These are phyloP conservation scores for Irpex rosettiformis DNA, from an alignment of 1,284 basidiomycete genomes.

Conservation along the genomic window DNA sequence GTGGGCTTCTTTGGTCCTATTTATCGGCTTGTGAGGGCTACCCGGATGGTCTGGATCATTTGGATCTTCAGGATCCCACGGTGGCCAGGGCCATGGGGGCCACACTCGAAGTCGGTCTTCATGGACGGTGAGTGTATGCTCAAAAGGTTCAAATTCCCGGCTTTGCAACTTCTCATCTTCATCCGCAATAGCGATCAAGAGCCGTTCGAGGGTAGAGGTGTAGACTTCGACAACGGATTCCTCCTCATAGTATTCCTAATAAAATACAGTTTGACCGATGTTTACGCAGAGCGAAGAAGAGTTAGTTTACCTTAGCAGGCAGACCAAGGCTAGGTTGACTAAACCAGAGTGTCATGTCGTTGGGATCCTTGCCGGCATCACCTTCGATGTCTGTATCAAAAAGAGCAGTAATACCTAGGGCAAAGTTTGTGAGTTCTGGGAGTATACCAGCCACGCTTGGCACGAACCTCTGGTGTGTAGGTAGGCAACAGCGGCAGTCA, in stretches of 20 bases:
- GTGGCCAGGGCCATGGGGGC: conserved; percentile 89
- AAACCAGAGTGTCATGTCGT: conserved; percentile 84
- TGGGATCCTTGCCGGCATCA: conserved; percentile 87
- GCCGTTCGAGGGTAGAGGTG: conserved; percentile 61
- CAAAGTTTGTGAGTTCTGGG: background rate
- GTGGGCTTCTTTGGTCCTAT: conserved; percentile 44
- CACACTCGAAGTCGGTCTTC: conserved; percentile 58
- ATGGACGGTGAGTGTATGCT: conserved; percentile 40
- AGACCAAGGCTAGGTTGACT: conserved; percentile 83
- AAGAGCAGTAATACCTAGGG: conserved; percentile 69
- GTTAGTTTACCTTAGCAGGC: conserved; percentile 71
- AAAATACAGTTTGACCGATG: conserved; percentile 6
- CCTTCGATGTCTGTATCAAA: conserved; percentile 84
- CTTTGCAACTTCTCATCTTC: conserved; percentile 35
- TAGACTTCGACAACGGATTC: conserved; percentile 70
- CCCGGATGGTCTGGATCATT: conserved; percentile 42
- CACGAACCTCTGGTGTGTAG: conserved; percentile 78
- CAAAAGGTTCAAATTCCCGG: conserved; percentile 27
- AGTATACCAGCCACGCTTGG: background rate
- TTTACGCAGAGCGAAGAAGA: background rate
- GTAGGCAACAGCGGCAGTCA: conserved; percentile 83
- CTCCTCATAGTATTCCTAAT: conserved; percentile 89
- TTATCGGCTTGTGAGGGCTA: conserved; percentile 32
- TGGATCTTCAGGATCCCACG: conserved; percentile 64
- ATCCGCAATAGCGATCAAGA: conserved; percentile 63